These are phyloP conservation scores for Paraphoma chrysanthemicola DNA, from an alignment of 2,329 filamentous ascomycete genomes.

Conservation along the genomic window DNA sequence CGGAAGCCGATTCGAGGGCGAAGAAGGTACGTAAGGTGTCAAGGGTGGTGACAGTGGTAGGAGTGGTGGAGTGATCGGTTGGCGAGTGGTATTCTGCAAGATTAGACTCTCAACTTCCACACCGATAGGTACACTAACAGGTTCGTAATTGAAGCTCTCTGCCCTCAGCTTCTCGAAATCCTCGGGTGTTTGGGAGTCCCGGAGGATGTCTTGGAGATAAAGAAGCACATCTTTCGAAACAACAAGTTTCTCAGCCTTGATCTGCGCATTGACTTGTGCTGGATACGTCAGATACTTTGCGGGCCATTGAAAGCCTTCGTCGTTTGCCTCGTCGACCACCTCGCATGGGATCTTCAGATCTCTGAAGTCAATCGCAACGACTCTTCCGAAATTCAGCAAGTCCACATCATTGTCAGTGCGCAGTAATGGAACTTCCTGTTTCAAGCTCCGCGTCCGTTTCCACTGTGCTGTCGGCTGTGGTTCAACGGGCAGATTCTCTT, in stretches of 20 bases:
- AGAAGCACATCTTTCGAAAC: slow-evolving; percentile 44
- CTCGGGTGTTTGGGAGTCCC: slow-evolving; percentile 23
- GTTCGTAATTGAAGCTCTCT: slow-evolving; percentile 20
- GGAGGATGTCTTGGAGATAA: slow-evolving; percentile 46
- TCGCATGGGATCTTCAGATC: slow-evolving; percentile 45
- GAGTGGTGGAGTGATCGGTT: slow-evolving; percentile 56
- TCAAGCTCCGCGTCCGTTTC: slow-evolving; percentile 38
- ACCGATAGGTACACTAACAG: slow-evolving; percentile 20
- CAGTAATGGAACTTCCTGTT: slow-evolving; percentile 57
- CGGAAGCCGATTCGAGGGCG: slow-evolving; percentile 46
- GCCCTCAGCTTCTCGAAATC: slow-evolving; percentile 29
- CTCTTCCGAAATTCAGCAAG: slow-evolving; percentile 46
- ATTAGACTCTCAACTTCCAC: slow-evolving; percentile 18
- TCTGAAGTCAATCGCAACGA: slow-evolving; percentile 29
- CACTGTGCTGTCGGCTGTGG: slow-evolving; percentile 9
- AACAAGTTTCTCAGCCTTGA: slow-evolving; percentile 47
- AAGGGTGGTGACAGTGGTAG: slow-evolving; percentile 53
- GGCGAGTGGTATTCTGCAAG: slow-evolving; percentile 32
- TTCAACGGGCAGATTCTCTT: neutral
- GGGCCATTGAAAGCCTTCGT: slow-evolving; percentile 54
- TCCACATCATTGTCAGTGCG: slow-evolving; percentile 55
- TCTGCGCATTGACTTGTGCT: slow-evolving; percentile 22
- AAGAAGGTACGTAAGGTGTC: slow-evolving; percentile 50
- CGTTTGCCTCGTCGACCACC: slow-evolving; percentile 47
- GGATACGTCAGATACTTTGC: slow-evolving; percentile 40